A percentile compares a stretch with the other conserved stretches of the same genome.
Conservation (phyloP, 2,329 filamentous ascomycete species). For the Apiospora kogelbergensis region DNA sequence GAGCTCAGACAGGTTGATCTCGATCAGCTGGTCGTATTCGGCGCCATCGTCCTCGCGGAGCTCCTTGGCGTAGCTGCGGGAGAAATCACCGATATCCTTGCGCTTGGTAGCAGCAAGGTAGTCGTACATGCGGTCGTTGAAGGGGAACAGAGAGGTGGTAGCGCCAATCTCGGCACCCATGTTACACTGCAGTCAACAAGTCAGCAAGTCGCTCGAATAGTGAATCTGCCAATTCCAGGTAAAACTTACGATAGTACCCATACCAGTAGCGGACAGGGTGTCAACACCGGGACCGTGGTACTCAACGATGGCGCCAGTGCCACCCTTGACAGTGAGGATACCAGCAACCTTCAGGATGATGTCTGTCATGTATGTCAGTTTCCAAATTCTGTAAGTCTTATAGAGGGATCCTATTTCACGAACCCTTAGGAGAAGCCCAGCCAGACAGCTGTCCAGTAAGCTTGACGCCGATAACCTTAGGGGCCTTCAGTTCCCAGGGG, state of each 20-base stretch:
- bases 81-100: constrained; percentile 84
- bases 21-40: constrained; percentile 93
- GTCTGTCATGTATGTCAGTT: constrained; percentile 50
- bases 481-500: constrained; percentile 97
- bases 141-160: constrained; percentile 94
- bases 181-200: constrained; percentile 20
- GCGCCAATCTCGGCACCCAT: constrained; percentile 68
- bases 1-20: constrained; percentile 91
- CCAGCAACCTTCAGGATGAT: constrained; percentile 97
- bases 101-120: constrained; percentile 93
- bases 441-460: constrained; percentile 86
- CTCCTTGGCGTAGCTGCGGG: constrained; percentile 79
- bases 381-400: background rate
- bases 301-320: constrained; percentile 87
- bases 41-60: constrained; percentile 85
- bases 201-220: constrained; percentile 68
- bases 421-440: constrained; percentile 92
- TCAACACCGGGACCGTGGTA: constrained; percentile 74
- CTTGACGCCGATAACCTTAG: constrained; percentile 94
- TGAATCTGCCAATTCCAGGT: constrained; percentile 45
- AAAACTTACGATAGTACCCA: constrained; percentile 61
- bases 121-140: constrained; percentile 97
- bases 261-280: constrained; percentile 76
- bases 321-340: constrained; percentile 96
- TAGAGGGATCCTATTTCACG: constrained; percentile 28